Evolutionary conservation across 2,329 filamentous ascomycete species (phyloP), one percentile per base, ranked within the genome.

Genomic region (Chrysoporthe deuterocubensis): DNA sequence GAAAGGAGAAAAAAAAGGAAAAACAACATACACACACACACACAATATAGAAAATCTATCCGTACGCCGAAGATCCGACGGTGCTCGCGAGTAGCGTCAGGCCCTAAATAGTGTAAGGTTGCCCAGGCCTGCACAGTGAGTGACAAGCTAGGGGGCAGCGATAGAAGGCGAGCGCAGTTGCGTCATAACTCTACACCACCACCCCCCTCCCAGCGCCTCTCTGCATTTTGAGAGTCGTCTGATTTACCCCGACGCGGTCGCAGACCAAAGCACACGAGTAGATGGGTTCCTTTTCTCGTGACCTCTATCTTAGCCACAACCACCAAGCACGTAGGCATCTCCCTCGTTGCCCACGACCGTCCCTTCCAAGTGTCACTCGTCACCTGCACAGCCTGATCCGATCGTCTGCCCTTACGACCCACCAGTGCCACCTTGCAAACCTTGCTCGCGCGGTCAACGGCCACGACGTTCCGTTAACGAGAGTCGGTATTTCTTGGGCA

Each of bases 341-440:
- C 13, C 57, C 9, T 21, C 57, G 9, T 14, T 16, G 26, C 57
- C 57, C 32, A 11, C 57, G 14, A 44, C 42, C 34, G 18, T 26
- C 18, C 13, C n/a, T 14, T 42, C n/a, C 52, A 48, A 44, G 2
- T 40, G 21, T 42, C 11, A 4, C 21, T 26, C 59, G 42, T 11
- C 26, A 9, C 59, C 42, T 32, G 43, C 21, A 46, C 42, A 61
- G n/a, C 63, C 42, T 40, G 42, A 37, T 50, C 54, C 63, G 26
- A 44, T 42, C 14, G 46, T 32, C 52, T 32, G 42, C 42, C 21
- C 54, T 11, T 42, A 34, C 42, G 37, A 46, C 14, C 42, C 26
- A 26, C 26, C 26, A 26, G 26, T 26, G 26, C 26, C 26, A 34
- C 32, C 7, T 34, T 21, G 9, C 21, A 9, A 64, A 21, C 37